Percentiles rank a stretch among this genome's conserved stretches.
Conservation (phyloP, 2,329 filamentous ascomycete species). For the Ascocoryne sarcoides region DNA sequence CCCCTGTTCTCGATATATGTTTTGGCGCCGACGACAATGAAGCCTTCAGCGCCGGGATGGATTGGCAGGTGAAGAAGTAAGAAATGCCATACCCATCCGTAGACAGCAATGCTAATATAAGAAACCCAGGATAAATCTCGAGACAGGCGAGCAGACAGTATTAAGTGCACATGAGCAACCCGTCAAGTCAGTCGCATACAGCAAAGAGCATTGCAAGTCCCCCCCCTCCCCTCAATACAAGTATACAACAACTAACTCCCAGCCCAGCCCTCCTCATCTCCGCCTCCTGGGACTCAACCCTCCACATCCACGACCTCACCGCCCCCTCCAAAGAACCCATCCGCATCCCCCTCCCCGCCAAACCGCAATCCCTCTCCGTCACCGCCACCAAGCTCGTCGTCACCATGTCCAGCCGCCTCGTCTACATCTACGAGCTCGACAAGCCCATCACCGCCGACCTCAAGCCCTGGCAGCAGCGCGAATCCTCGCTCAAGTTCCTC, state of each 20-base stretch:
- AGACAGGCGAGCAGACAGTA: conserved; percentile 61
- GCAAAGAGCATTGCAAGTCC: conserved; percentile 54
- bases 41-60: conserved; percentile 78
- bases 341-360: conserved; percentile 65
- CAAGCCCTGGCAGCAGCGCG: conserved; percentile 84
- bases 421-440: conserved; percentile 86
- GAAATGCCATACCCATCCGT: neutral
- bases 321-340: conserved; percentile 46
- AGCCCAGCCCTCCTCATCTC: conserved; percentile 65
- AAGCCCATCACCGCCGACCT: conserved; percentile 39
- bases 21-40: conserved; percentile 77
- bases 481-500: conserved; percentile 93
- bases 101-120: neutral
- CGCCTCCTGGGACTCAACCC: conserved; percentile 85
- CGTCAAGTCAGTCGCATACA: conserved; percentile 79
- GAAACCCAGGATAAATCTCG: conserved; percentile 53
- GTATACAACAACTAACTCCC: conserved; percentile 1
- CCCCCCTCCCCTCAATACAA: neutral
- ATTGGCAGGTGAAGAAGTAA: conserved; percentile 74
- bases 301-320: conserved; percentile 70
- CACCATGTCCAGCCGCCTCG: conserved; percentile 87
- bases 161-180: conserved; percentile 72
- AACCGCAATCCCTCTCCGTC: conserved; percentile 79
- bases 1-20: conserved; percentile 83
- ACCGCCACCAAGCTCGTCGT: conserved; percentile 78